These are phyloP conservation scores for Monosporascus sp. DNA, from an alignment of 2,329 filamentous ascomycete species.

Conservation along the genomic window DNA sequence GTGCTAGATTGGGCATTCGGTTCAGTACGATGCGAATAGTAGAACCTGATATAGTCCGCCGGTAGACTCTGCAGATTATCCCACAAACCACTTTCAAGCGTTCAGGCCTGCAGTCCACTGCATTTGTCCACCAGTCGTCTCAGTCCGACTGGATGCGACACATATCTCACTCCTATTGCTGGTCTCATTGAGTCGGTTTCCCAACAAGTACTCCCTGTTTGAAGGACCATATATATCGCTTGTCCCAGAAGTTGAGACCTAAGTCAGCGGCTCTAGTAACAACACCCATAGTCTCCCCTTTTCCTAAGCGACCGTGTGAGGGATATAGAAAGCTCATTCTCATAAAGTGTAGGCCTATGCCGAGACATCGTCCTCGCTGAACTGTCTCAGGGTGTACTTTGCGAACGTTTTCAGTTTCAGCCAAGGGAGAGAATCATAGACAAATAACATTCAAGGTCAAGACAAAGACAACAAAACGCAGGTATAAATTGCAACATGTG, in stretches of 20 bases:
- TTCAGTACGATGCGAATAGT: neutral
- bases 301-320: conserved; percentile 21
- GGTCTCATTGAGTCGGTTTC: conserved; percentile 35
- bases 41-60: neutral
- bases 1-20: neutral
- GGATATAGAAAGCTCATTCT: conserved; percentile 26
- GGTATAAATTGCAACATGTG: too few species aligned
- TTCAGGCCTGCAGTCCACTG: neutral
- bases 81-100: neutral
- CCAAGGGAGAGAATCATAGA: too few species aligned
- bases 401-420: too few species aligned
- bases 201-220: conserved; percentile 39
- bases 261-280: conserved; percentile 19
- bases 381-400: too few species aligned
- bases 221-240: conserved; percentile 28
- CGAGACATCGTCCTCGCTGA: too few species aligned
- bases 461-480: too few species aligned
- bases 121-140: neutral
- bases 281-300: conserved; percentile 20
- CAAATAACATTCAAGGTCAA: too few species aligned
- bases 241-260: conserved; percentile 24
- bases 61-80: neutral
- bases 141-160: conserved; percentile 44
- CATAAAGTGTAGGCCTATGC: too few species aligned
- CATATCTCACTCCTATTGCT: conserved; percentile 43